A percentile compares a stretch with the other conserved stretches of the same genome.
Conservation (phyloP, 129 eudicot species). For the Ambrosia artemisiifolia region DNA sequence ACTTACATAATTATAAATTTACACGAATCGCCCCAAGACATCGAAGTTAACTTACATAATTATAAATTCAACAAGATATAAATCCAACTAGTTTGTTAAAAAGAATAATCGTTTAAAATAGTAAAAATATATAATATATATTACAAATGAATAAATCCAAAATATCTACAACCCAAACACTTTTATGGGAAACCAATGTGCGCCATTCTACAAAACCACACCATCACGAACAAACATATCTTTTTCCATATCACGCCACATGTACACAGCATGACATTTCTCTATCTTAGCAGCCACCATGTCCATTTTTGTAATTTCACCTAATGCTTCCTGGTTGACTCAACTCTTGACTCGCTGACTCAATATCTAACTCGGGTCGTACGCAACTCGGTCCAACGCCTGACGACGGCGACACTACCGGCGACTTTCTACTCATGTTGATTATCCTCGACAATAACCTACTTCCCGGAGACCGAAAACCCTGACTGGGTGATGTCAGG, state of each 20-base stretch:
- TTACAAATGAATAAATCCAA: too few species aligned
- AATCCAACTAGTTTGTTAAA: too few species aligned
- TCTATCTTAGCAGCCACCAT: not conserved
- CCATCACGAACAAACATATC: not conserved
- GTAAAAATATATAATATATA: too few species aligned
- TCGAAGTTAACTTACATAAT: too few species aligned
- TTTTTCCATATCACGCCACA: conserved; percentile 13
- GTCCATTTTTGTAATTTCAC: conserved; percentile 5
- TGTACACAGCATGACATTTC: not conserved
- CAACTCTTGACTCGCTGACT: conserved; percentile 34
- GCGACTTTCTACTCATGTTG: conserved; percentile 51
- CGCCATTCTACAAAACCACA: not conserved
- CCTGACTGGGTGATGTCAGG: conserved; percentile 50
- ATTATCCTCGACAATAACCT: conserved; percentile 59
- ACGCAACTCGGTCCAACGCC: conserved; percentile 50
- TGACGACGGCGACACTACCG: conserved; percentile 42
- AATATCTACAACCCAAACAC: too few species aligned
- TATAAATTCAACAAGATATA: too few species aligned
- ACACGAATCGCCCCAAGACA: too few species aligned
- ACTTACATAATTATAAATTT: too few species aligned
- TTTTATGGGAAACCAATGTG: not conserved
- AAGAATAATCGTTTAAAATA: too few species aligned
- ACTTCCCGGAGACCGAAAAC: conserved; percentile 54
- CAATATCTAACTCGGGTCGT: conserved; percentile 41
- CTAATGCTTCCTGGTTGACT: not conserved